A percentile compares a stretch with the other conserved stretches of the same genome.
Conservation (phyloP, 129 eudicot genomes). For the Heracleum sosnowskyi region DNA sequence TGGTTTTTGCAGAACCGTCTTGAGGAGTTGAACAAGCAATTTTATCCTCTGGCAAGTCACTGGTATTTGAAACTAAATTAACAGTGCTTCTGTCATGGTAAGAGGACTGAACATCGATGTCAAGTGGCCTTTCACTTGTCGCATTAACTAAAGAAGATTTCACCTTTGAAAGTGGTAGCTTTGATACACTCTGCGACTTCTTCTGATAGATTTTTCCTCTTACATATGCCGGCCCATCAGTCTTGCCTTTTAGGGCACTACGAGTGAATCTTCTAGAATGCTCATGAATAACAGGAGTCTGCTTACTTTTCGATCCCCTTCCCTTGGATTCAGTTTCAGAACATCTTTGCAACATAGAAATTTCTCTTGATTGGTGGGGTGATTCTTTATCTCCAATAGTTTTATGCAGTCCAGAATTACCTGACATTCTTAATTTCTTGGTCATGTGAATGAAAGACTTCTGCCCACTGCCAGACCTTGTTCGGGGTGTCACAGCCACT, state of each 20-base stretch:
- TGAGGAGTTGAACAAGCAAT: neutral
- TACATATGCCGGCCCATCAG: conserved; percentile 9
- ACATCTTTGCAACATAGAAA: neutral
- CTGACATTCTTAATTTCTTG: neutral
- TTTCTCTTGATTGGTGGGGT: conserved; percentile 6
- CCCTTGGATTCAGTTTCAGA: conserved; percentile 7
- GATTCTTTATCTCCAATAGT: conserved; percentile 12
- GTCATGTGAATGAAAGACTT: neutral
- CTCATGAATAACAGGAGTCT: conserved; percentile 10
- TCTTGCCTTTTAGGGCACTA: conserved; percentile 22
- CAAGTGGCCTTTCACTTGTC: neutral
- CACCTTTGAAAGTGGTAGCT: neutral
- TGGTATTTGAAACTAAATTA: neutral
- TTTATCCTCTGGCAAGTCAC: neutral
- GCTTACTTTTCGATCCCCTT: conserved; percentile 16
- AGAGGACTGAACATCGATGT: neutral
- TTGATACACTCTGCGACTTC: conserved; percentile 8
- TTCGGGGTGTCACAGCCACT: neutral
- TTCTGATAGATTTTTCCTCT: conserved; percentile 14
- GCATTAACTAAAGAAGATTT: conserved; percentile 12
- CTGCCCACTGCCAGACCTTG: neutral
- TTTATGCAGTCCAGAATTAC: neutral
- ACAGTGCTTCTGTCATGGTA: neutral
- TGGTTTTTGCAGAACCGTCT: conserved; percentile 6
- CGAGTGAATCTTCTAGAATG: conserved; percentile 21